A percentile compares a stretch with the other conserved stretches of the same genome.
phyloP scores from a whole-genome alignment of 768 basidiomycete genomes.

The Auriscalpium vulgare region DNA sequence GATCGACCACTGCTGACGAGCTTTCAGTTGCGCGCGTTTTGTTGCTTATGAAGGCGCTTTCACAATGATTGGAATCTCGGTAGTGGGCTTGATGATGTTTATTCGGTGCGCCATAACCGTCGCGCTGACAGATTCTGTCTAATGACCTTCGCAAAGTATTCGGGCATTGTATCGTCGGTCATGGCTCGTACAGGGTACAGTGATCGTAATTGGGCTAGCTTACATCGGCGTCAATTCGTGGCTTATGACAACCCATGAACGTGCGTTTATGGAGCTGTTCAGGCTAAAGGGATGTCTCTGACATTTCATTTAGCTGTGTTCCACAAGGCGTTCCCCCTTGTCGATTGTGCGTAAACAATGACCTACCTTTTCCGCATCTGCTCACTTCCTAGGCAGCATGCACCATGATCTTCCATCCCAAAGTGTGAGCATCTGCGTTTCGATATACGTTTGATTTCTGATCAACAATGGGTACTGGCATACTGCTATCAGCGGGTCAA shows the following conservation, averaged over 20 bases:
- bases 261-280: slow-evolving; percentile 27
- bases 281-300: neutral
- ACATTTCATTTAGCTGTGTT: neutral
- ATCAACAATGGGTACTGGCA: neutral
- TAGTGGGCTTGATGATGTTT: slow-evolving; percentile 53
- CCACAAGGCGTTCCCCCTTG: neutral
- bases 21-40: slow-evolving; percentile 18
- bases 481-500: slow-evolving; percentile 8
- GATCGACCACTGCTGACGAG: neutral
- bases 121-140: no score
- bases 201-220: slow-evolving; percentile 28
- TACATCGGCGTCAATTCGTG: slow-evolving; percentile 45
- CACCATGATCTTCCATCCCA: slow-evolving; percentile 29
- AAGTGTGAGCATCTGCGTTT: slow-evolving; percentile 16
- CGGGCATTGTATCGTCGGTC: slow-evolving; percentile 22
- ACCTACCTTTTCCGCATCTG: neutral
- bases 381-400: slow-evolving; percentile 25
- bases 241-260: slow-evolving; percentile 42
- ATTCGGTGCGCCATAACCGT: slow-evolving; percentile 29
- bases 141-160: slow-evolving; percentile 13
- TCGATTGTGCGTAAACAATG: neutral
- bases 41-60: slow-evolving; percentile 31
- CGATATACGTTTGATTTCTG: no score
- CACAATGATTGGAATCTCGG: slow-evolving; percentile 43
- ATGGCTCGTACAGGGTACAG: slow-evolving; percentile 22